Evolutionary conservation across 257 asterid genomes (phyloP), one percentile per base, ranked within the genome.

Genomic region (Penstemon newberryi): DNA sequence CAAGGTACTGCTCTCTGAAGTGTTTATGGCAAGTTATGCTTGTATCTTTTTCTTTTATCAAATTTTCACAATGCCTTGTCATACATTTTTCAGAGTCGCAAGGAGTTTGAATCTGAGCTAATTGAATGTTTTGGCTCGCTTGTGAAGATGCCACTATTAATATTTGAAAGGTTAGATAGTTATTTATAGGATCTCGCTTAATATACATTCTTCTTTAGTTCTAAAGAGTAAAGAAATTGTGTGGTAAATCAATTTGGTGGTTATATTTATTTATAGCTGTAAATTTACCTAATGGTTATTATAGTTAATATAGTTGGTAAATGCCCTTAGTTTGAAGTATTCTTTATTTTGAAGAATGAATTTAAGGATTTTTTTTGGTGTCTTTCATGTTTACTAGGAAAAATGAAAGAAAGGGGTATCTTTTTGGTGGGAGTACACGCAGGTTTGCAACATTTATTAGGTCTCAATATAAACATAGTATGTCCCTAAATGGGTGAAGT

Each of bases 141-240:
- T 76, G 97, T 88, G 82, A 93, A 84, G 87, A 87, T 93, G 80
- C 99, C 99, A 76, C 71, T 93, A 71, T 84, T 93, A 77, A 74
- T 79, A 77, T 55, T 92, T 71, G 82, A 82, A 72, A 86, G 99
- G 99, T 93, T 55, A 60, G 44, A 67, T 77, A 25, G 33, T 8
- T 69, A 18, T 25, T 66, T 59, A 2, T 51, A 42, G 9, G 37
- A 69, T 64, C 65, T 46, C 50, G 33, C 58, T 72, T 50, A 55
- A 18, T 44, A 52, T 44, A 4, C 19, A 53, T 70, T 72, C 40
- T 15, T 49, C 65, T 65, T 58, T 60, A 36, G 42, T 75, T 58
- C n/a, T 51, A 25, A 25, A 25, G 33, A 25, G 33, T 25, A 25
- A n/a, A 51, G 53, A 50, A 45, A 51, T 40, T 54, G 7, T 36